Percentiles rank a stretch among this genome's conserved stretches.
Evolutionary conservation across 257 asterid genomes (phyloP).

Genomic region (Striga asiatica): DNA sequence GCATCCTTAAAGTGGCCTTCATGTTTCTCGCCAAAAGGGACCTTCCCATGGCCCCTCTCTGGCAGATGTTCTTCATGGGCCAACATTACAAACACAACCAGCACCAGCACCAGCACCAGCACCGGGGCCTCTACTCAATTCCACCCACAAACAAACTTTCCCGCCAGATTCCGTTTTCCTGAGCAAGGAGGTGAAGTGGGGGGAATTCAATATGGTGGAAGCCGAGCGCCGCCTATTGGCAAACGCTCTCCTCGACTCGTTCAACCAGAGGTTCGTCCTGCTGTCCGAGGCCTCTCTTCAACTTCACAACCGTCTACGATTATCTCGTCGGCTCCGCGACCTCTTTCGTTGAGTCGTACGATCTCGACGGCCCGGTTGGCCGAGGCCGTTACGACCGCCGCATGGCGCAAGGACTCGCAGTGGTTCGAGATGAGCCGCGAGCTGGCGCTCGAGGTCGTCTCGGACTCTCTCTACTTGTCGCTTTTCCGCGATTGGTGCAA

Average conservation of each 20-base stretch:
- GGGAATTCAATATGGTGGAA: conserved; percentile 41
- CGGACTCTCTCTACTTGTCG: conserved; percentile 23
- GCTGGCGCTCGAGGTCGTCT: conserved; percentile 32
- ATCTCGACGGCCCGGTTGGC: conserved; percentile 43
- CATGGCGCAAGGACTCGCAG: conserved; percentile 72
- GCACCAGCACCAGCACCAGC: no score
- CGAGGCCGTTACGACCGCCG: conserved; percentile 47
- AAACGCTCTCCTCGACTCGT: conserved; percentile 36
- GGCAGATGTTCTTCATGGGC: conserved; percentile 71
- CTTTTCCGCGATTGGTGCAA: conserved; percentile 36
- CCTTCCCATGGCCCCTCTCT: conserved; percentile 60
- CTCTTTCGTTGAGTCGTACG: conserved; percentile 48
- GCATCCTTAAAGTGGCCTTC: conserved; percentile 58
- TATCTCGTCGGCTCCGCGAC: conserved; percentile 36
- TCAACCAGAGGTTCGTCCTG: conserved; percentile 36
- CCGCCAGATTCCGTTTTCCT: conserved; percentile 51
- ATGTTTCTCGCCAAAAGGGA: conserved; percentile 57
- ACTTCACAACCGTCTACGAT: conserved; percentile 42
- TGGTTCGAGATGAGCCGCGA: conserved; percentile 61
- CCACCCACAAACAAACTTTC: conserved; percentile 32
- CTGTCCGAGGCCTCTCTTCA: conserved; percentile 46
- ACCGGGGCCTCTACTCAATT: conserved; percentile 41
- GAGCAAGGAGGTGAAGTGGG: conserved; percentile 57
- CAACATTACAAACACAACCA: no score
- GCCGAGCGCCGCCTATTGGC: conserved; percentile 48